These are phyloP conservation scores for Leucosporidium yakuticum DNA, from an alignment of 768 basidiomycete genomes.

Conservation along the genomic window DNA sequence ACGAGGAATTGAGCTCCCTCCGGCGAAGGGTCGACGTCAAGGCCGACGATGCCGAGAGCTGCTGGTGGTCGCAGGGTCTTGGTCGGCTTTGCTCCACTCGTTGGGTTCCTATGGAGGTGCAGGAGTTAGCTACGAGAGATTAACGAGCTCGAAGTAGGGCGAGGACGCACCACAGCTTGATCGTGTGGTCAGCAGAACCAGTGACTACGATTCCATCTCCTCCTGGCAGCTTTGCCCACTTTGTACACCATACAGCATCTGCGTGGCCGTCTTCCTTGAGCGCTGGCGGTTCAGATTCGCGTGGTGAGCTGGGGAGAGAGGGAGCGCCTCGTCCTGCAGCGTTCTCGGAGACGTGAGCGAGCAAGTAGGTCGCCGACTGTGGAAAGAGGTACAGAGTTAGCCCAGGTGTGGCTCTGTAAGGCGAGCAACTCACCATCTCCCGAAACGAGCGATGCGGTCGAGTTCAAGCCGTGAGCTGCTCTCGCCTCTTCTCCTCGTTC, in stretches of 20 bases:
- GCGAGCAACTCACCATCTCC: conserved; percentile 5
- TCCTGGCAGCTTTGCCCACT: conserved; percentile 4
- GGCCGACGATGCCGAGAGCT: conserved; percentile 30
- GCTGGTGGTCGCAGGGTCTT: conserved; percentile 19
- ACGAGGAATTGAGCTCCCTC: conserved; percentile 22
- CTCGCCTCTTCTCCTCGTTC: too few relatives aligned
- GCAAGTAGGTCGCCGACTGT: conserved; percentile 27
- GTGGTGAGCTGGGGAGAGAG: not conserved
- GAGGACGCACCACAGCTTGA: conserved; percentile 25
- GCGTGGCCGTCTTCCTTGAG: conserved; percentile 14
- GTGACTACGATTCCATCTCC: conserved; percentile 24
- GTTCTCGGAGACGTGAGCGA: conserved; percentile 2
- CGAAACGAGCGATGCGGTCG: too few relatives aligned
- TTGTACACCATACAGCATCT: conserved; percentile 22
- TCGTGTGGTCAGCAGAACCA: conserved; percentile 15
- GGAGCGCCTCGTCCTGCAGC: not conserved
- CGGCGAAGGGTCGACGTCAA: conserved; percentile 25
- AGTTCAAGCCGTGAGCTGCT: too few relatives aligned
- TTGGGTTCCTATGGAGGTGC: conserved; percentile 16
- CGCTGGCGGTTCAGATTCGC: not conserved
- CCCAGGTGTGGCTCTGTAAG: not conserved
- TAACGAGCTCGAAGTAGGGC: too few relatives aligned
- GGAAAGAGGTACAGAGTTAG: not conserved
- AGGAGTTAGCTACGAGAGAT: not conserved
- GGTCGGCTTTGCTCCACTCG: not conserved